Base-by-base conservation (phyloP, 306 rosid species). In the Oxytropis ochrocephala region DNA sequence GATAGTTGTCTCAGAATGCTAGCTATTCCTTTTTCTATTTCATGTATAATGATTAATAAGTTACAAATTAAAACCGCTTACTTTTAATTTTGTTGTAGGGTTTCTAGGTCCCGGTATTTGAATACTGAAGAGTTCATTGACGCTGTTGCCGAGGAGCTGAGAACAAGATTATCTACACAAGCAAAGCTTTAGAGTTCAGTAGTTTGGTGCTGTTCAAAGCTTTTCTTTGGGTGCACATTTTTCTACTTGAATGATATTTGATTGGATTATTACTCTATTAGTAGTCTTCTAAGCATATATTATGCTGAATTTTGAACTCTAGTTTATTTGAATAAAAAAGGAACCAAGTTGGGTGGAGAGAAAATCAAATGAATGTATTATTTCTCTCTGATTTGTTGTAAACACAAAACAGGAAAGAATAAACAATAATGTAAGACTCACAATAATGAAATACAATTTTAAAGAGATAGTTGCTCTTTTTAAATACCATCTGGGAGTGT, bases 61-160 rank as follows among this genome's bases (percentile, higher is more conserved):
- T 42, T 14, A 21, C 49, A 48, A 57, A 69, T 58, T 61, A 32
- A 54, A 32, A 67, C 11, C 46, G 11, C 68, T 58, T 55, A 67
- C 18, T 68, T 13, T 58, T 30, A 44, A 53, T 29, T 62, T 39
- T 42, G 57, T 42, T 80, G 76, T 64, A 94, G 98, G 89, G 85
- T 87, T 75, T 72, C 87, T 33, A 86, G 98, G 79, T 75, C 88
- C 18, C 86, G 81, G 17, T 88, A 88, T 82, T 79, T 94, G 84
- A 94, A 85, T 62, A 94, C 98, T 0, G 97, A 87, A 64, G 97
- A 90, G 77, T 94, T 94, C 88, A 87, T 94, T 63, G 95, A 88
- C 69, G 96, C 96, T 29, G 98, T 94, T 11, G 97, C 97, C 0
- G 82, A 64, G 44, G 87, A 84, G 52, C 89, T 82, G 66, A 80